Evolutionary conservation across 371 early-diverging fungal genomes (phyloP), one percentile per base, ranked within the genome.

Genomic region (Conidiobolus incongruus): DNA sequence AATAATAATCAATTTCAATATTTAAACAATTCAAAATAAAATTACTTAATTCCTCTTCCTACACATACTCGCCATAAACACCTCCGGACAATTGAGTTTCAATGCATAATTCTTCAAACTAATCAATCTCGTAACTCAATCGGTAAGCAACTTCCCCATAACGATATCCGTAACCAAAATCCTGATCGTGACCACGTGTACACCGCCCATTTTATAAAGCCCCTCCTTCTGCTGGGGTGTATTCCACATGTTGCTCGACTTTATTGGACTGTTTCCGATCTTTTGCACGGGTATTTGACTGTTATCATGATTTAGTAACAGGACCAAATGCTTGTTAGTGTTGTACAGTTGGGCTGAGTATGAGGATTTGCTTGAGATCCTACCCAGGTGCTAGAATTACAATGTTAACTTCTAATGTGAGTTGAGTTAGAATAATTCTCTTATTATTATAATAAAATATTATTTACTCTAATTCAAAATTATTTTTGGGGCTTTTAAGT

Each of bases 111-210:
- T 95, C 59, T 94, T 76, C 26, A 71, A 70, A 4, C 98, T 70
- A 4, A 98, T 52, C 0, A 98, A 67, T 12, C 91, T 90, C 4
- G 82, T 77, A 7, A 96, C 68, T 17, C 80, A 54, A 40, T 81
- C 56, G 1, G 61, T 48, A 1, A 92, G 87, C 1, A 96, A 61
- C 23, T 77, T 62, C 11, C 72, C 64, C 46, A 77, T 76, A 28
- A 98, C 58, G 61, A 98, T 62, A 56, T 98, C 98, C 28, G 92
- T 89, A n/a, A 90, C 75, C 21, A 98, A 58, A 33, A 93, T 86
- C 24, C 90, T 70, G n/a, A 91, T 77, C 0, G 95, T 87, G 21
- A 83, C 65, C 4, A 84, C 69, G 45, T 94, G 61, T 3, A 96
- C 65, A 6, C 98, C 98, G 36, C 98, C 90, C 23, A 57, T 51